phyloP scores from a whole-genome alignment of 495 filamentous ascomycete genomes.

The Hypoxylon rickii region DNA sequence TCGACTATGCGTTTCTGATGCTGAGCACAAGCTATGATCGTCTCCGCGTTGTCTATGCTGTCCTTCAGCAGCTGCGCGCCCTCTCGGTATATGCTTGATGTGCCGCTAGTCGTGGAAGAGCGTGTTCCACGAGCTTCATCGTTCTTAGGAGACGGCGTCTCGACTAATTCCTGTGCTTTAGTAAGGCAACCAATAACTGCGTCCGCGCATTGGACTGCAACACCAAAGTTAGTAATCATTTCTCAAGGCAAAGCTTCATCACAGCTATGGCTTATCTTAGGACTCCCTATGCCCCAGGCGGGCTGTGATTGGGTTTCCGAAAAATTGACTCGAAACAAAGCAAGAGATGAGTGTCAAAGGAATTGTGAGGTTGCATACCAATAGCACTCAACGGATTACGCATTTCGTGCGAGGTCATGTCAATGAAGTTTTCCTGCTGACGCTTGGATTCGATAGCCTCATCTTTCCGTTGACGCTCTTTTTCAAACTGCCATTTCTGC shows the following conservation, averaged over 20 bases:
- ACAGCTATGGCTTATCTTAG: no score
- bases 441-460: slow-evolving; percentile 69
- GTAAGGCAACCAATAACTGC: slow-evolving; percentile 67
- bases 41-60: slow-evolving; percentile 77
- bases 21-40: slow-evolving; percentile 78
- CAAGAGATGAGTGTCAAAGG: no score
- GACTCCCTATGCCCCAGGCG: no score
- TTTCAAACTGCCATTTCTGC: slow-evolving; percentile 64
- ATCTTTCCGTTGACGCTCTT: slow-evolving; percentile 62
- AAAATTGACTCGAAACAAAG: no score
- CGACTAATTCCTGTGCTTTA: slow-evolving; percentile 32
- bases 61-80: slow-evolving; percentile 50
- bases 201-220: slow-evolving; percentile 80
- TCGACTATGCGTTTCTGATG: slow-evolving; percentile 82
- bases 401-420: slow-evolving; percentile 88
- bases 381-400: slow-evolving; percentile 83
- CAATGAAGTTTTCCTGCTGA: slow-evolving; percentile 82
- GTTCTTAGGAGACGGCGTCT: slow-evolving; percentile 4
- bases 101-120: background rate
- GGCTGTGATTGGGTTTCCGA: no score
- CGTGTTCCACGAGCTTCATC: background rate
- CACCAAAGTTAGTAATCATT: no score
- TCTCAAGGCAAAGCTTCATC: no score
- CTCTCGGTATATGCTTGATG: slow-evolving; percentile 35
- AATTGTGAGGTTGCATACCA: no score